These are phyloP conservation scores for Coemansia sp. DNA, from an alignment of 192 early-diverging fungal genomes.

Conservation along the genomic window DNA sequence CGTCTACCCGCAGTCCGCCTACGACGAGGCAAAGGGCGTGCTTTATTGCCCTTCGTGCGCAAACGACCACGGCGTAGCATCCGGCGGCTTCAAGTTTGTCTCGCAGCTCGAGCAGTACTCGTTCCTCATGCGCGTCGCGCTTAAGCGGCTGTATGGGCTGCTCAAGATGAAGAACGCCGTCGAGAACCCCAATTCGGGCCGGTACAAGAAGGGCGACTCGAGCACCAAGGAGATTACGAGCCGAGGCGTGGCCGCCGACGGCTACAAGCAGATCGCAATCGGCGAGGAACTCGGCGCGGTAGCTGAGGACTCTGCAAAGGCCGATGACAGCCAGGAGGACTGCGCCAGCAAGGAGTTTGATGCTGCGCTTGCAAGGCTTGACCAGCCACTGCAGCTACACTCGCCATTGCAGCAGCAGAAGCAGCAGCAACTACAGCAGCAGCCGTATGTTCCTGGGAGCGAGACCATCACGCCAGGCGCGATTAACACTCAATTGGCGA, in stretches of 20 bases:
- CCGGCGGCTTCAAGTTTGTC: slow-evolving; percentile 63
- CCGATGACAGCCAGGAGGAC: slow-evolving; percentile 13
- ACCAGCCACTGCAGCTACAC: slow-evolving; percentile 31
- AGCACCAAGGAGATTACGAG: slow-evolving; percentile 13
- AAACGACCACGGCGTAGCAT: slow-evolving; percentile 39
- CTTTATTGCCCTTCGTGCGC: slow-evolving; percentile 58
- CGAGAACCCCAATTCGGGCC: slow-evolving; percentile 28
- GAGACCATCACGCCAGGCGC: neutral
- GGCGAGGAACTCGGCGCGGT: neutral
- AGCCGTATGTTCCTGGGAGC: neutral
- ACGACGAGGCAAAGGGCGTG: slow-evolving; percentile 42
- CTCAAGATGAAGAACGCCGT: slow-evolving; percentile 61
- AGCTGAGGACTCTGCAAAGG: neutral
- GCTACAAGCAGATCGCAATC: slow-evolving; percentile 9
- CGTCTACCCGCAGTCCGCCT: slow-evolving; percentile 56
- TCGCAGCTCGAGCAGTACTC: slow-evolving; percentile 90
- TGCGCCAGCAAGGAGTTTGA: slow-evolving; percentile 46
- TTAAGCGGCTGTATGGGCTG: slow-evolving; percentile 75
- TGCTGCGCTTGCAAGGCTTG: slow-evolving; percentile 38
- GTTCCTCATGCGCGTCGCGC: slow-evolving; percentile 78
- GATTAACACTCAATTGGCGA: slow-evolving; percentile 7
- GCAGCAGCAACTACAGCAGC: neutral
- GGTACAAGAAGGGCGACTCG: slow-evolving; percentile 25
- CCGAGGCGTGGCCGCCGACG: slow-evolving; percentile 3
- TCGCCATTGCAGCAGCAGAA: slow-evolving; percentile 14